Conservation (phyloP, 371 early-diverging fungal genomes). For the Circinella minor region DNA sequence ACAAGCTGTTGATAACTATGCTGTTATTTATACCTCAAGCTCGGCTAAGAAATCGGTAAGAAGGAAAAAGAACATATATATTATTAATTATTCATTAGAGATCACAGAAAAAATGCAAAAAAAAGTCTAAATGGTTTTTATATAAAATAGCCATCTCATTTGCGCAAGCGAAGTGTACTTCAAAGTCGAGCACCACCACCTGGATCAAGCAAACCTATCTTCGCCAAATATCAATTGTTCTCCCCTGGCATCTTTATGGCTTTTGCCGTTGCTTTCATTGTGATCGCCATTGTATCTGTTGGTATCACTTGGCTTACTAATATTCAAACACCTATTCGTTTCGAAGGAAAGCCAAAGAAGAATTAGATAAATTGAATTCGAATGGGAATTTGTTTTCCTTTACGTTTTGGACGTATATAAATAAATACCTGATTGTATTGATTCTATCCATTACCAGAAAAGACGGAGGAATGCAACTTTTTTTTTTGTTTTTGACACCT, state of each 20-base stretch:
- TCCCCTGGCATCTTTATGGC: constrained; percentile 56
- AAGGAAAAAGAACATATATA: background rate
- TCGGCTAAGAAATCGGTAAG: constrained; percentile 36
- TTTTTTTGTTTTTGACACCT: too few relatives aligned
- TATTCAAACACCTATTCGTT: constrained; percentile 53
- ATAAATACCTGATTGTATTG: too few relatives aligned
- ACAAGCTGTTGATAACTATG: constrained; percentile 40
- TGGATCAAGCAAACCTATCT: constrained; percentile 36
- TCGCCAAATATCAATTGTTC: constrained; percentile 55
- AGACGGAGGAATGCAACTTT: too few relatives aligned
- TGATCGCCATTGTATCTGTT: constrained; percentile 44
- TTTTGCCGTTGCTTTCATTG: constrained; percentile 37
- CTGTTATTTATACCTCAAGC: constrained; percentile 53
- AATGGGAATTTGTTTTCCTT: too few relatives aligned
- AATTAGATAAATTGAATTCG: constrained; percentile 23
- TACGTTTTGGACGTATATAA: too few relatives aligned
- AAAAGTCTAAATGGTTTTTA: background rate
- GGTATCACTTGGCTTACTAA: constrained; percentile 50
- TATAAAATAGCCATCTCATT: constrained; percentile 9
- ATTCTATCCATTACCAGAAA: too few relatives aligned
- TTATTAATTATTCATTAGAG: background rate
- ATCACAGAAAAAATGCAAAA: background rate
- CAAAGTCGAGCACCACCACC: constrained; percentile 37
- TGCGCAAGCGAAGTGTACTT: constrained; percentile 22
- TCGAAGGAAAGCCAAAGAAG: constrained; percentile 52